Base-by-base conservation (phyloP, 306 rosid species). In the Vachellia collinsii region DNA sequence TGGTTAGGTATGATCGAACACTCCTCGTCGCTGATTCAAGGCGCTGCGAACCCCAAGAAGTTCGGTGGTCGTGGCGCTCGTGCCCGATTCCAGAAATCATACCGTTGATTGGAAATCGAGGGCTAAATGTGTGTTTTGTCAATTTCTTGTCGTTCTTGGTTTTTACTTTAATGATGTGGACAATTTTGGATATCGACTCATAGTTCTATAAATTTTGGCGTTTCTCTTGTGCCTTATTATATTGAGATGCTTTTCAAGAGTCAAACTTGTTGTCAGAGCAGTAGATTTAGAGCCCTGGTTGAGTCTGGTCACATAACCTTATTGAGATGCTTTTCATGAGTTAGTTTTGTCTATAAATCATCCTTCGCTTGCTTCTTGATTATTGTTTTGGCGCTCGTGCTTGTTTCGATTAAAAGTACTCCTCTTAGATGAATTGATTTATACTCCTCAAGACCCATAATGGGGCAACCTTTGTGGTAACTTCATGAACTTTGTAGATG, bases 11-110 rank as follows among this genome's bases (percentile, higher is more conserved):
- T 17, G 98, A 93, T 17, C 54, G 97, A 38, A 93, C 98, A 1
- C 66, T 93, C 58, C 94, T 93, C 4, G 97, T 93, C 0, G 98
- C 94, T 8, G 94, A 93, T 65, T 97, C 97, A 0, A 85, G 98
- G 64, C 93, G 94, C 64, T 93, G 97, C 61, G 97, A 91, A 91
- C 97, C 98, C 98, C 14, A 94, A 94, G 91, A 94, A 94, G 89
- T 94, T 94, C 25, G 98, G 97, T 67, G 97, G 98, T 76, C 97
- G 94, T 22, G 97, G 98, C 38, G 98, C 94, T 23, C 91, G 93
- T 17, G 91, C 98, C 1, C 91, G 92, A 86, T 93, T 93, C 90
- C 97, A 93, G 89, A 93, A 93, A 66, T 94, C 97, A 10, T 91
- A 94, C 91, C 97, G 94, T 91, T 93, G 88, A 84, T 8, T 53